Conservation (phyloP, 2,329 filamentous ascomycete genomes). For the Pyrenophora teres region DNA sequence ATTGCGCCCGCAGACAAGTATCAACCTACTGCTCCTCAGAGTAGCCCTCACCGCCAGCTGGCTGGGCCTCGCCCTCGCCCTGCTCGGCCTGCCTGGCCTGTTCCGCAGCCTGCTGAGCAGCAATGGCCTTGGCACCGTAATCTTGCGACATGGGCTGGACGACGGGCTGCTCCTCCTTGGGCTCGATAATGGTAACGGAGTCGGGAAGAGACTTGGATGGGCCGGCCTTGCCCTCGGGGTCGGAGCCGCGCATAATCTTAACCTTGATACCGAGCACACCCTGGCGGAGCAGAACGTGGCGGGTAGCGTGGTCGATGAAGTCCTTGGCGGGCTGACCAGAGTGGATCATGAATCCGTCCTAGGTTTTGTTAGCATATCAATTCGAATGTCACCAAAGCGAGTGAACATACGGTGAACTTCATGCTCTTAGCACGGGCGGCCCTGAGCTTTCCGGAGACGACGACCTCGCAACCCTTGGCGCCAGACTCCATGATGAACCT, state of each 20-base stretch:
- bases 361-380: conserved; percentile 23
- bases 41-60: conserved; percentile 38
- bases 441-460: conserved; percentile 98
- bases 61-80: conserved; percentile 56
- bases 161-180: conserved; percentile 97
- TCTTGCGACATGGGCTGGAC: conserved; percentile 97
- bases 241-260: conserved; percentile 99
- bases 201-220: conserved; percentile 97
- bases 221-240: conserved; percentile 98
- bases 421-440: conserved; percentile 99
- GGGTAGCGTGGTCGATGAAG: conserved; percentile 98
- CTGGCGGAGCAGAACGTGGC: conserved; percentile 99
- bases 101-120: conserved; percentile 69
- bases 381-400: not conserved
- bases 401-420: conserved; percentile 89
- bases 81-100: conserved; percentile 64
- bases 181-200: conserved; percentile 99
- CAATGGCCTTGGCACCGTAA: conserved; percentile 90
- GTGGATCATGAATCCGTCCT: conserved; percentile 99
- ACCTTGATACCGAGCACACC: conserved; percentile 99
- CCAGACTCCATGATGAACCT: conserved; percentile 99
- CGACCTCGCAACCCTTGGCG: conserved; percentile 99
- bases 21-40: conserved; percentile 41
- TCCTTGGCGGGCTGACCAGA: conserved; percentile 99
- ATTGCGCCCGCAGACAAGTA: conserved; percentile 32